These are phyloP conservation scores for Syzygium aromaticum DNA, from an alignment of 345 rosid genomes.

Conservation along the genomic window DNA sequence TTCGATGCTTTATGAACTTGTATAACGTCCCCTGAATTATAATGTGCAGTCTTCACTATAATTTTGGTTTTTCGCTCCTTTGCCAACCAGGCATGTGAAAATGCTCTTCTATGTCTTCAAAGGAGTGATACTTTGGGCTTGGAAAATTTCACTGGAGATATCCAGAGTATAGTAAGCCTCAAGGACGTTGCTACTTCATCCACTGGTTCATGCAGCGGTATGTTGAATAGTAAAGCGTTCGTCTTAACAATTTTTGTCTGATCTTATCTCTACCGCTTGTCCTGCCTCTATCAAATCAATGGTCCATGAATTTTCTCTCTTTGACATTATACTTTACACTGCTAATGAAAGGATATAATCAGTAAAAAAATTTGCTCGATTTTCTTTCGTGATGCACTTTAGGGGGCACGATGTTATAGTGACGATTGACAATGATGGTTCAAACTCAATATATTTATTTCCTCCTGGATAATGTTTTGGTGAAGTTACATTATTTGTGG, in stretches of 20 bases:
- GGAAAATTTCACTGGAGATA: conserved; percentile 1
- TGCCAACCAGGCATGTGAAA: conserved; percentile 50
- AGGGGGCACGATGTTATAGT: background rate
- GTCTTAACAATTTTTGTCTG: background rate
- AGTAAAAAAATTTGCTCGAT: background rate
- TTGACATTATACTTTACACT: background rate
- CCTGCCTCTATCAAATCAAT: background rate
- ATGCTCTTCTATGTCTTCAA: conserved; percentile 36
- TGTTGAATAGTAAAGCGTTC: background rate
- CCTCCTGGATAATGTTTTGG: background rate
- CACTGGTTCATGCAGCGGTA: conserved; percentile 58
- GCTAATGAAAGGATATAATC: background rate
- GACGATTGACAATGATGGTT: background rate
- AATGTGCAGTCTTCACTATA: background rate
- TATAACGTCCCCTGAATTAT: background rate
- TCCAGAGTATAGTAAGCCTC: conserved; percentile 32
- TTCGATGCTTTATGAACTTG: background rate
- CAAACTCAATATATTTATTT: background rate
- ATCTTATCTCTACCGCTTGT: background rate
- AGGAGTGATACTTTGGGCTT: conserved; percentile 9
- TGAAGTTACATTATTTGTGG: background rate
- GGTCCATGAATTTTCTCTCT: background rate
- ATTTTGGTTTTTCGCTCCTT: background rate
- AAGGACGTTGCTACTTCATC: conserved; percentile 33
- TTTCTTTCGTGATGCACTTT: background rate